A percentile compares a stretch with the other conserved stretches of the same genome.
Evolutionary conservation across 305 asterid species (phyloP).

Genomic region (Coffea humblotiana): DNA sequence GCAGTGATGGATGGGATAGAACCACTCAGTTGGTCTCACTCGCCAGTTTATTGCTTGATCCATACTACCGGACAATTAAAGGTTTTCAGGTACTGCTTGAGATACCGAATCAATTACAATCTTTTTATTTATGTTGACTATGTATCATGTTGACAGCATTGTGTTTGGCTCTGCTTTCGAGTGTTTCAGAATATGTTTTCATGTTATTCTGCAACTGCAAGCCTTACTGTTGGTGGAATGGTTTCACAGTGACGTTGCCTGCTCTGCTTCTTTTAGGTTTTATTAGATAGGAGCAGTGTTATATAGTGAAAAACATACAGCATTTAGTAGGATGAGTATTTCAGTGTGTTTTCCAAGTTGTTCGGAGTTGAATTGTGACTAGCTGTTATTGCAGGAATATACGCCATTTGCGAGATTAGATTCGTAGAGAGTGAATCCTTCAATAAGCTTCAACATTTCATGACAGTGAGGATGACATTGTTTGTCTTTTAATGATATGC

Average conservation of each 20-base stretch:
- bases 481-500: not conserved
- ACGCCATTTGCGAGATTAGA: not conserved
- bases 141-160: slow-evolving; percentile 2
- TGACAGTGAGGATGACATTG: not conserved
- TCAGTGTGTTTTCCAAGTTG: not conserved
- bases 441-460: not conserved
- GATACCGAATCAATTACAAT: not conserved
- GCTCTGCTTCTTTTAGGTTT: not conserved
- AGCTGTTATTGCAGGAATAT: not conserved
- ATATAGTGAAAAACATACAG: not conserved
- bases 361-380: not conserved
- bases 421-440: not conserved
- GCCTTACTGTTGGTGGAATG: not conserved
- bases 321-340: not conserved
- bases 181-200: not conserved
- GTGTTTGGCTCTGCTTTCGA: slow-evolving; percentile 3
- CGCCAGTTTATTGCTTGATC: slow-evolving; percentile 96
- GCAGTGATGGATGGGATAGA: slow-evolving; percentile 99
- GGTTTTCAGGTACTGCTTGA: slow-evolving; percentile 84
- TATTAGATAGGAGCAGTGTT: not conserved
- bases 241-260: not conserved
- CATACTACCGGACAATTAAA: slow-evolving; percentile 86
- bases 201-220: slow-evolving; percentile 1
- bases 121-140: slow-evolving; percentile 6
- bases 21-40: slow-evolving; percentile 94